phyloP scores from a whole-genome alignment of 306 rosid genomes.

The Prunus kanzakura region DNA sequence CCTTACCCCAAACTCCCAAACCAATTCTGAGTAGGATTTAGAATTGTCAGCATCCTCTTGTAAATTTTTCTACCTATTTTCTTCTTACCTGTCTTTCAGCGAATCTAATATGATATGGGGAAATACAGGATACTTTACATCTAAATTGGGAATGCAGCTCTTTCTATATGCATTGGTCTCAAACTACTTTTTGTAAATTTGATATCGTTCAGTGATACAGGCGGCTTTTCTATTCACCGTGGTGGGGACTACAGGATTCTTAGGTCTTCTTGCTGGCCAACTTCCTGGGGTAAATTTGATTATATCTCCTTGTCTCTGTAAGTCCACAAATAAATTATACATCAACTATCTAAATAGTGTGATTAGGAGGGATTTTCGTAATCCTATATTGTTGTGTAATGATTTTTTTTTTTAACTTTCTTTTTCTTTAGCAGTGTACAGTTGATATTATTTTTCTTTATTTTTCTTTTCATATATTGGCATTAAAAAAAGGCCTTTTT shows the following conservation, averaged over 20 bases:
- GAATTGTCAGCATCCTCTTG: too few relatives aligned
- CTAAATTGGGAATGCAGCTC: background rate
- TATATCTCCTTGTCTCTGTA: slow-evolving; percentile 21
- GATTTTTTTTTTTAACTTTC: background rate
- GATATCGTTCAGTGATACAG: slow-evolving; percentile 46
- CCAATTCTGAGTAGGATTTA: too few relatives aligned
- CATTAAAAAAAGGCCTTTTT: background rate
- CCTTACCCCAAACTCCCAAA: background rate
- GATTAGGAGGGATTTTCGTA: background rate
- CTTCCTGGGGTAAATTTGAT: slow-evolving; percentile 85
- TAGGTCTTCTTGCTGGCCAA: slow-evolving; percentile 81
- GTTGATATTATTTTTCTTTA: background rate
- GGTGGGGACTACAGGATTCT: slow-evolving; percentile 87
- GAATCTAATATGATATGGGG: background rate
- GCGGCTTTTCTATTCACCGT: slow-evolving; percentile 98
- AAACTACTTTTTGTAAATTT: slow-evolving; percentile 19
- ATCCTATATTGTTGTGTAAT: background rate
- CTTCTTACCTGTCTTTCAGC: background rate
- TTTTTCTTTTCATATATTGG: too few relatives aligned
- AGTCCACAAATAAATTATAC: background rate
- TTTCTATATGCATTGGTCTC: background rate
- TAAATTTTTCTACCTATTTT: background rate
- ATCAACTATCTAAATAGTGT: slow-evolving; percentile 3
- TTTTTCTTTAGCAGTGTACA: background rate
- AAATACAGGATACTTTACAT: background rate